A percentile compares a stretch with the other conserved stretches of the same genome.
Conservation (phyloP, 2,329 filamentous ascomycete genomes). For the Neophaeococcomyces mojaviensis region DNA sequence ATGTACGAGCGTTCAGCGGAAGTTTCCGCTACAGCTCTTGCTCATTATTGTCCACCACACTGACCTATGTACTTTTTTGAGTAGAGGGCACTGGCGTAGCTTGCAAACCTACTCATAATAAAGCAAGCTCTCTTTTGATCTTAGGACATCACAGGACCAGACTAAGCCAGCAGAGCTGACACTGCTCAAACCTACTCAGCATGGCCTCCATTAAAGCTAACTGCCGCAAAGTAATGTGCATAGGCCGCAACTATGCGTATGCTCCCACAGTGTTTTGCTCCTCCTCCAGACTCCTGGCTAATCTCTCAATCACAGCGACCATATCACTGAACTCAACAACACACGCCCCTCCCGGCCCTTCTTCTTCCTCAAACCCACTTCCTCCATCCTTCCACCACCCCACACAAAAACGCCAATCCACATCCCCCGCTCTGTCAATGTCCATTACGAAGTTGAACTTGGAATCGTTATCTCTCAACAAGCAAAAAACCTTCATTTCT, state of each 20-base stretch:
- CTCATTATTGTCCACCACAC: too few species aligned
- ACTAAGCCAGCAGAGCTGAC: too few species aligned
- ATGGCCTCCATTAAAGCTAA: slow-evolving; percentile 43
- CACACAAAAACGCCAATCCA: slow-evolving; percentile 73
- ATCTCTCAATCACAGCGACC: slow-evolving; percentile 54
- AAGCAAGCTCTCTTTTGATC: too few species aligned
- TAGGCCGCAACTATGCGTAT: slow-evolving; percentile 92
- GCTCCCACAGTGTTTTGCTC: slow-evolving; percentile 25
- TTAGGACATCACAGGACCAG: too few species aligned
- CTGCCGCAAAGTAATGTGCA: slow-evolving; percentile 75
- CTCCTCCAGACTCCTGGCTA: slow-evolving; percentile 1
- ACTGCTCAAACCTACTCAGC: slow-evolving; percentile 16
- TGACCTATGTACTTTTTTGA: too few species aligned
- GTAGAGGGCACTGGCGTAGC: too few species aligned
- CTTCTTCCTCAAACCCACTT: slow-evolving; percentile 95
- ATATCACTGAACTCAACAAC: slow-evolving; percentile 87
- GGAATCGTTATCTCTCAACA: slow-evolving; percentile 64
- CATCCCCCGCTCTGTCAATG: slow-evolving; percentile 69
- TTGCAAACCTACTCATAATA: too few species aligned
- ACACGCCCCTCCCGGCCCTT: slow-evolving; percentile 86
- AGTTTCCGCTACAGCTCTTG: too few species aligned
- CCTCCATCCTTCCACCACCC: slow-evolving; percentile 62
- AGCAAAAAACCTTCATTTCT: slow-evolving; percentile 57
- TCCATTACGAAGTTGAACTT: slow-evolving; percentile 95
- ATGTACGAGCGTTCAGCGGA: too few species aligned